These are phyloP conservation scores for Suillus sp. DNA, from an alignment of 768 basidiomycete genomes.

Conservation along the genomic window DNA sequence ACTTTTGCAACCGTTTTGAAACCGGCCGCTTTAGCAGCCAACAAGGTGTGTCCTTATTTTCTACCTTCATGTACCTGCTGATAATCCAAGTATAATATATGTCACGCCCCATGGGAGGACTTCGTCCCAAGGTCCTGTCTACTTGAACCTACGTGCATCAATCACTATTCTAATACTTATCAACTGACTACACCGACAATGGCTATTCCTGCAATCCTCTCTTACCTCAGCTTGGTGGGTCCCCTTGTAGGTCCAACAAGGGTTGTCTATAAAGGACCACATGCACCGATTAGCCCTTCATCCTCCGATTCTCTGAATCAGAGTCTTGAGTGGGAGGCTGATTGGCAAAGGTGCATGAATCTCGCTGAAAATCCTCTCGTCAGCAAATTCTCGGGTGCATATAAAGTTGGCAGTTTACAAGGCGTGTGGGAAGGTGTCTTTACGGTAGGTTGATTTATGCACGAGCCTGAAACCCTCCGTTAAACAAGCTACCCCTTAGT, in stretches of 20 bases:
- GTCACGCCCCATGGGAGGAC: slow-evolving; percentile 57
- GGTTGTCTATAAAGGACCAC: slow-evolving; percentile 12
- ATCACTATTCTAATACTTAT: slow-evolving; percentile 49
- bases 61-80: slow-evolving; percentile 13
- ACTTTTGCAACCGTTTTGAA: slow-evolving; percentile 56
- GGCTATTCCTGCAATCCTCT: slow-evolving; percentile 71
- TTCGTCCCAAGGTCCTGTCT: slow-evolving; percentile 43
- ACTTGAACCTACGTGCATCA: slow-evolving; percentile 22
- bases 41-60: slow-evolving; percentile 46
- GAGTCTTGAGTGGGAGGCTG: slow-evolving; percentile 66
- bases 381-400: slow-evolving; percentile 45
- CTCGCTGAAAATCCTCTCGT: slow-evolving; percentile 35
- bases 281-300: slow-evolving; percentile 18
- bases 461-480: neutral
- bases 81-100: slow-evolving; percentile 58
- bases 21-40: slow-evolving; percentile 67
- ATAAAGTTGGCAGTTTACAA: slow-evolving; percentile 67
- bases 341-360: slow-evolving; percentile 63
- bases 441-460: slow-evolving; percentile 48
- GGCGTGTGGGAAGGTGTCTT: slow-evolving; percentile 84
- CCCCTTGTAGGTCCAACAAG: slow-evolving; percentile 18
- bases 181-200: slow-evolving; percentile 59
- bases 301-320: slow-evolving; percentile 16
- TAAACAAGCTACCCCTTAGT: slow-evolving; percentile 42
- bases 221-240: slow-evolving; percentile 58